A percentile compares a stretch with the other conserved stretches of the same genome.
Evolutionary conservation across 805 yeast species (phyloP).

Genomic region (Debaryomyces castellii): DNA sequence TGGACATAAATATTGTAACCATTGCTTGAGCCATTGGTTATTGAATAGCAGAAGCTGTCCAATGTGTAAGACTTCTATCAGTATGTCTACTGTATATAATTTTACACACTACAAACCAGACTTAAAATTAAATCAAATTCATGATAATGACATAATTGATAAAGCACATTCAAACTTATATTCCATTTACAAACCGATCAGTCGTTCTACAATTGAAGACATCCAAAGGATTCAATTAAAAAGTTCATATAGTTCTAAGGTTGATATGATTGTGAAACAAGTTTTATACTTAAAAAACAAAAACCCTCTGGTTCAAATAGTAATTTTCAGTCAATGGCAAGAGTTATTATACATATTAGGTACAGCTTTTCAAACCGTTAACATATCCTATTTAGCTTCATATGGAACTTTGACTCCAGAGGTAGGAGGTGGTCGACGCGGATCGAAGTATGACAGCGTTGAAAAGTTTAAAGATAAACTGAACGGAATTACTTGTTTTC

Average conservation of each 20-base stretch:
- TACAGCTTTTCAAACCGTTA: conserved; percentile 60
- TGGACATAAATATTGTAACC: conserved; percentile 89
- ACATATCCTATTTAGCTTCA: conserved; percentile 58
- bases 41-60: conserved; percentile 65
- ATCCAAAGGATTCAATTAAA: conserved; percentile 38
- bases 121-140: conserved; percentile 46
- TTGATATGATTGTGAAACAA: conserved; percentile 78
- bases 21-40: conserved; percentile 78
- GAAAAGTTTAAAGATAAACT: conserved; percentile 59
- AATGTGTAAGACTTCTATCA: conserved; percentile 63
- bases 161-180: conserved; percentile 17
- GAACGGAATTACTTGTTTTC: conserved; percentile 71
- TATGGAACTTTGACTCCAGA: conserved; percentile 37
- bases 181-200: conserved; percentile 47
- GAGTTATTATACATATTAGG: conserved; percentile 68
- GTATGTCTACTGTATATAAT: conserved; percentile 56
- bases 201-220: conserved; percentile 38
- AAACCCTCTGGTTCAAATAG: conserved; percentile 70
- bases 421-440: conserved; percentile 26
- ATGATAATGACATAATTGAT: conserved; percentile 14
- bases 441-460: conserved; percentile 39
- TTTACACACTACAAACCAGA: conserved; percentile 62
- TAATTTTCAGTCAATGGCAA: conserved; percentile 88
- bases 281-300: conserved; percentile 58
- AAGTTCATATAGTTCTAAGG: conserved; percentile 73